These are phyloP conservation scores for Sporisorium exsertum DNA, from an alignment of 1,284 basidiomycete genomes.

Conservation along the genomic window DNA sequence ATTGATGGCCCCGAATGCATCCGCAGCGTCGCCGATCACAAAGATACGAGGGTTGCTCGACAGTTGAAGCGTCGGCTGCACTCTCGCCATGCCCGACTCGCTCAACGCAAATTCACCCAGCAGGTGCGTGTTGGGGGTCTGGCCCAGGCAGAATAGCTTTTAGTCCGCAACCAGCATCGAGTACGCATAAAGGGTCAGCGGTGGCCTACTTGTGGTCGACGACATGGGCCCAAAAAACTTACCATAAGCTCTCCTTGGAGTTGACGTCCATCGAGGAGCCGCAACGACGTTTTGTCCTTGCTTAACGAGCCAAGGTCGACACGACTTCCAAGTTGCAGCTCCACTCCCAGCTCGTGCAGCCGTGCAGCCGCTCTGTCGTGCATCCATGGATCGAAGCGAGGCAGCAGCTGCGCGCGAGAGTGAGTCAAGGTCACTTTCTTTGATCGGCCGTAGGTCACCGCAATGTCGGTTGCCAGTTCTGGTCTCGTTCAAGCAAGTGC, in stretches of 20 bases:
- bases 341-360: slow-evolving; percentile 29
- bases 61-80: slow-evolving; percentile 33
- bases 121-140: slow-evolving; percentile 35
- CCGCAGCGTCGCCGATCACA: slow-evolving; percentile 50
- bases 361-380: slow-evolving; percentile 29
- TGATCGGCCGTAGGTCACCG: slow-evolving; percentile 30
- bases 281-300: slow-evolving; percentile 13
- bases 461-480: slow-evolving; percentile 46
- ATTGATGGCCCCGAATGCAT: slow-evolving; percentile 54
- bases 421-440: slow-evolving; percentile 44
- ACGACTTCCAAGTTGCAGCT: slow-evolving; percentile 29
- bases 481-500: too few species aligned
- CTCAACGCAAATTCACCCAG: slow-evolving; percentile 10
- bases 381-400: slow-evolving; percentile 48
- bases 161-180: neutral
- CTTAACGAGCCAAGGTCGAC: slow-evolving; percentile 29
- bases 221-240: neutral
- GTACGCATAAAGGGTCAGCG: too few species aligned
- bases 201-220: too few species aligned
- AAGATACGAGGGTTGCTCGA: slow-evolving; percentile 26
- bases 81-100: slow-evolving; percentile 32
- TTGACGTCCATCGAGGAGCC: slow-evolving; percentile 28
- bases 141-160: slow-evolving; percentile 47
- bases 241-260: slow-evolving; percentile 37
- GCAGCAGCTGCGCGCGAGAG: slow-evolving; percentile 31